Percentiles rank a stretch among this genome's conserved stretches.
phyloP scores from a whole-genome alignment of 257 asterid species.

The Catharanthus roseus region DNA sequence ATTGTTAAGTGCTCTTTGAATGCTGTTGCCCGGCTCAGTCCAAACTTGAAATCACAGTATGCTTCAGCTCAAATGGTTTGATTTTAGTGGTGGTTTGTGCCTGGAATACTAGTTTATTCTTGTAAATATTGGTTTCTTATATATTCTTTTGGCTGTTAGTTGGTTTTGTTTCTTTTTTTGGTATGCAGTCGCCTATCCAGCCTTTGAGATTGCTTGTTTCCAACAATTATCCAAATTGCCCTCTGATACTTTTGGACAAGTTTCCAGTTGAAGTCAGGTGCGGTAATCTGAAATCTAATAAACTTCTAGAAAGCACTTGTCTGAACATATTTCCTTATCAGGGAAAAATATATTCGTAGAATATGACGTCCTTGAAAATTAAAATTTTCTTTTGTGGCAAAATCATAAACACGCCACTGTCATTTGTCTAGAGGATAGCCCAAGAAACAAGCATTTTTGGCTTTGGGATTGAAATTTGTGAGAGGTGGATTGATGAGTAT shows the following conservation, averaged over 20 bases:
- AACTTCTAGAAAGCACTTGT: background rate
- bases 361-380: too few species aligned
- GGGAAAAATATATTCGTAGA: too few species aligned
- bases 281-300: constrained; percentile 7
- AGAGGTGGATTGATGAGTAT: too few species aligned
- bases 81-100: constrained; percentile 8
- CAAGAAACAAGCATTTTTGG: too few species aligned
- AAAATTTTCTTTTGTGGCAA: too few species aligned
- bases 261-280: constrained; percentile 92
- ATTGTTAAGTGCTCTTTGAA: constrained; percentile 78
- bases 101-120: constrained; percentile 10
- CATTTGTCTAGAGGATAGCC: too few species aligned
- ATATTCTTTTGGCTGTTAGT: constrained; percentile 16
- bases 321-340: background rate
- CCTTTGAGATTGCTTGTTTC: constrained; percentile 82
- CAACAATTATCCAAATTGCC: constrained; percentile 68
- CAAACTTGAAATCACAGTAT: constrained; percentile 76
- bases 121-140: background rate
- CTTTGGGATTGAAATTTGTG: too few species aligned
- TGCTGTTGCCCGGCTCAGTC: constrained; percentile 84
- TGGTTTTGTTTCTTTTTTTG: constrained; percentile 20
- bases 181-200: constrained; percentile 83
- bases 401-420: too few species aligned
- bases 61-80: constrained; percentile 92
- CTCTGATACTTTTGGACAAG: constrained; percentile 80